Evolutionary conservation across 805 yeast species (phyloP).

Genomic region (Henningerozyma blattae): DNA sequence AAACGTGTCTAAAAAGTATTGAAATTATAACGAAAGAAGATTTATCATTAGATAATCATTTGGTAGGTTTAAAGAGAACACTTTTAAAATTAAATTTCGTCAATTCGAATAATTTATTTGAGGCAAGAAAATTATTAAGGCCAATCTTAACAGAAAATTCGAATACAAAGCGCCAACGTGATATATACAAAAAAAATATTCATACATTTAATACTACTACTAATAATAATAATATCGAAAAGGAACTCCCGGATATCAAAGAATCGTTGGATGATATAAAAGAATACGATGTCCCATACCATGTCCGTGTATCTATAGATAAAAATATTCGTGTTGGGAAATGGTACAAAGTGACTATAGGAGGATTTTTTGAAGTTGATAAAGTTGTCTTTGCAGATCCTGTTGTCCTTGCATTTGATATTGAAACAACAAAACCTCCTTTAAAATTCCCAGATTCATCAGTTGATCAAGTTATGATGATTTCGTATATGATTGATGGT

Average conservation of each 20-base stretch:
- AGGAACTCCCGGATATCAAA: slow-evolving; percentile 36
- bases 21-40: slow-evolving; percentile 62
- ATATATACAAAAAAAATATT: slow-evolving; percentile 34
- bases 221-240: slow-evolving; percentile 23
- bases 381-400: slow-evolving; percentile 95
- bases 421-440: slow-evolving; percentile 95
- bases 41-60: slow-evolving; percentile 70
- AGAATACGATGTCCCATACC: slow-evolving; percentile 95
- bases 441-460: slow-evolving; percentile 89
- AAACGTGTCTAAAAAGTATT: slow-evolving; percentile 45
- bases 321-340: slow-evolving; percentile 80
- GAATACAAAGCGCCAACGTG: slow-evolving; percentile 46
- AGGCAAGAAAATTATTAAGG: slow-evolving; percentile 55
- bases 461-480: slow-evolving; percentile 94
- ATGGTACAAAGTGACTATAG: slow-evolving; percentile 78
- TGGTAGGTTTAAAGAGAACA: slow-evolving; percentile 58
- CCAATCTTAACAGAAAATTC: slow-evolving; percentile 66
- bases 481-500: slow-evolving; percentile 98
- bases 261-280: slow-evolving; percentile 61
- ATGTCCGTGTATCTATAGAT: slow-evolving; percentile 93
- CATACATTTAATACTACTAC: slow-evolving; percentile 4
- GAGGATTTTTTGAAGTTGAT: slow-evolving; percentile 39
- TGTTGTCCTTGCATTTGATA: slow-evolving; percentile 91
- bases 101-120: slow-evolving; percentile 60
- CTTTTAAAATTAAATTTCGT: slow-evolving; percentile 62